These are phyloP conservation scores for Chrysoporthe deuterocubensis DNA, from an alignment of 2,329 filamentous ascomycete genomes.

Conservation along the genomic window DNA sequence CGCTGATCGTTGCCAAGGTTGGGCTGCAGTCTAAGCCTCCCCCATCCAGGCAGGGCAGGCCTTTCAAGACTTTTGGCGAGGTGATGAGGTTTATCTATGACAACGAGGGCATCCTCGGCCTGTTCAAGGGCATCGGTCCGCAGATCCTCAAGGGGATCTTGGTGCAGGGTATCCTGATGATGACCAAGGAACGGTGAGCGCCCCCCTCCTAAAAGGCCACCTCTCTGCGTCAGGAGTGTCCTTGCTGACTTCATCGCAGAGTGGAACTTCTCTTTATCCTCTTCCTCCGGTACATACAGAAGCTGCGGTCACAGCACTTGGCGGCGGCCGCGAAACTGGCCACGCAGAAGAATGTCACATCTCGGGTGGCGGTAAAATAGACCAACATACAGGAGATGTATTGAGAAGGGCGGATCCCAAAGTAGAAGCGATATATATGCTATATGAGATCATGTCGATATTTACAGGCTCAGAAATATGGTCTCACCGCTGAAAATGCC, in stretches of 20 bases:
- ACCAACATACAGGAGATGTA: not conserved
- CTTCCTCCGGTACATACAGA: slow-evolving; percentile 79
- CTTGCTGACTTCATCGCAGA: slow-evolving; percentile 46
- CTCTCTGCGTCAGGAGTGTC: not conserved
- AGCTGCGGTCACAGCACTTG: slow-evolving; percentile 71
- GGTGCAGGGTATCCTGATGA: slow-evolving; percentile 97
- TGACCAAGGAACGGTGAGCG: slow-evolving; percentile 91
- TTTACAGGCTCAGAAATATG: not conserved
- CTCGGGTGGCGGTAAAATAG: slow-evolving; percentile 38
- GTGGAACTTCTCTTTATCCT: slow-evolving; percentile 89
- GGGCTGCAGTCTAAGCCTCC: slow-evolving; percentile 93
- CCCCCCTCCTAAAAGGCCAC: no score
- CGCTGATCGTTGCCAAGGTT: slow-evolving; percentile 96
- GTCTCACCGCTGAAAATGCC: not conserved
- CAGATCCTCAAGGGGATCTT: slow-evolving; percentile 92
- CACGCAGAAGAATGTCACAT: slow-evolving; percentile 57
- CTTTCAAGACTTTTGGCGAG: slow-evolving; percentile 90
- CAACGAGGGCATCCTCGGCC: slow-evolving; percentile 78
- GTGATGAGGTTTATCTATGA: slow-evolving; percentile 94
- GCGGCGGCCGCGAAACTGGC: slow-evolving; percentile 68
- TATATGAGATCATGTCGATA: not conserved
- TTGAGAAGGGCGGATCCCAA: not conserved
- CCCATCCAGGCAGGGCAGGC: slow-evolving; percentile 80
- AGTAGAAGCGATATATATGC: not conserved
- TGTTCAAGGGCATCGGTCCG: slow-evolving; percentile 96